Evolutionary conservation across 495 filamentous ascomycete species (phyloP), one percentile per base, ranked within the genome.

Genomic region (Ramalina peruviana): DNA sequence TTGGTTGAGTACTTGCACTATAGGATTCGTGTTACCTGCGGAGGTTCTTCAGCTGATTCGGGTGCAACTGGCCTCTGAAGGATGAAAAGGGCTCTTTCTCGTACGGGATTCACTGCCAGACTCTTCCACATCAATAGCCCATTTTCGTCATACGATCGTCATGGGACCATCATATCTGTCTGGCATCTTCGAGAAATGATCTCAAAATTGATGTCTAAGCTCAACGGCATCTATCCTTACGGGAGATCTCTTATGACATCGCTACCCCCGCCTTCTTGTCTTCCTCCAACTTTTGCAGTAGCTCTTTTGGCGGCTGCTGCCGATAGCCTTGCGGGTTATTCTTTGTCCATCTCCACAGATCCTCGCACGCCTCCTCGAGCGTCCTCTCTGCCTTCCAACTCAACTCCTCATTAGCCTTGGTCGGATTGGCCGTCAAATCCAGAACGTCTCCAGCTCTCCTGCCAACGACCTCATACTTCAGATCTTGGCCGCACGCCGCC

Each of bases 311-410:
- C 19, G 92, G 88, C 55, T 85, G 69, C 68, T 96, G 89, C 46
- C 86, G 74, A 70, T 97, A 97, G 16, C 92, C 92, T 70, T 86
- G 76, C 39, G 92, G 92, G 69, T 98, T 97, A 69, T 96, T 97
- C 65, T 84, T 76, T 2, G 79, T 81, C 92, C 92, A 98, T 60
- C 79, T 81, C 92, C 92, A 98, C 50, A 98, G 74, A 62, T 97
- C 88, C 62, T 80, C 80, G 65, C 92, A 98, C 11, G 88, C 87
- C 62, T 94, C 75, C 69, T 98, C 88, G 60, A 98, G 75, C 15
- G 87, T 90, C 44, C 79, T 74, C 72, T 89, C 73, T 7, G 92
- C 87, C 74, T 88, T 92, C 92, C 92, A 98, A 40, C 78, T 72
- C 19, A 98, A 76, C 74, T 98, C 92, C 57, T 73, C 67, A 64